phyloP scores from a whole-genome alignment of 2,329 filamentous ascomycete species.

The Penicillium sumatraense region DNA sequence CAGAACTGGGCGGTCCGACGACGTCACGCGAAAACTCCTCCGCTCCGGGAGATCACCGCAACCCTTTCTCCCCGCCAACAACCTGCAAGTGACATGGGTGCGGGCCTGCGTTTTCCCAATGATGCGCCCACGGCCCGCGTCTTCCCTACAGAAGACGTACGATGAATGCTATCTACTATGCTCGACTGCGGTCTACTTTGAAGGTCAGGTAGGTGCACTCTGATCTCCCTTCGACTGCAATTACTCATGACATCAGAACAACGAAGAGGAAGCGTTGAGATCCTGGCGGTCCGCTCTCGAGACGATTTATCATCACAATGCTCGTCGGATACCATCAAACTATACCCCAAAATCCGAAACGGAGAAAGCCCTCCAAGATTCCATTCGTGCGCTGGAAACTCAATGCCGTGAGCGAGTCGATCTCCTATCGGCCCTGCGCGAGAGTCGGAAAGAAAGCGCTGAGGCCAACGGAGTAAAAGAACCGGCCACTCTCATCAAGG shows the following conservation, averaged over 20 bases:
- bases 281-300: slow-evolving; percentile 90
- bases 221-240: slow-evolving; percentile 4
- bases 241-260: slow-evolving; percentile 64
- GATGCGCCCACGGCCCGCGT: slow-evolving; percentile 64
- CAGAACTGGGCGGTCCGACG: slow-evolving; percentile 30
- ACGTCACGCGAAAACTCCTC: slow-evolving; percentile 38
- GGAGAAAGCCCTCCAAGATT: slow-evolving; percentile 80
- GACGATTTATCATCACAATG: slow-evolving; percentile 84
- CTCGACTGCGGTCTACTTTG: slow-evolving; percentile 95
- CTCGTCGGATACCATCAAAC: slow-evolving; percentile 71
- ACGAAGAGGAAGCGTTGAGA: slow-evolving; percentile 86
- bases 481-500: slow-evolving; percentile 31
- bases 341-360: slow-evolving; percentile 78
- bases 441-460: slow-evolving; percentile 60
- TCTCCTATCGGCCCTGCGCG: slow-evolving; percentile 77
- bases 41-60: slow-evolving; percentile 30
- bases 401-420: slow-evolving; percentile 95
- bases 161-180: slow-evolving; percentile 95
- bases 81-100: slow-evolving; percentile 25
- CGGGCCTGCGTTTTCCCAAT: slow-evolving; percentile 38
- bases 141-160: slow-evolving; percentile 93
- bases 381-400: slow-evolving; percentile 78
- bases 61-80: slow-evolving; percentile 20
- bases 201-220: slow-evolving; percentile 71
- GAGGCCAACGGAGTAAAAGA: slow-evolving; percentile 29